Evolutionary conservation across 129 eudicot species (phyloP).

Genomic region (Ambrosia trifida): DNA sequence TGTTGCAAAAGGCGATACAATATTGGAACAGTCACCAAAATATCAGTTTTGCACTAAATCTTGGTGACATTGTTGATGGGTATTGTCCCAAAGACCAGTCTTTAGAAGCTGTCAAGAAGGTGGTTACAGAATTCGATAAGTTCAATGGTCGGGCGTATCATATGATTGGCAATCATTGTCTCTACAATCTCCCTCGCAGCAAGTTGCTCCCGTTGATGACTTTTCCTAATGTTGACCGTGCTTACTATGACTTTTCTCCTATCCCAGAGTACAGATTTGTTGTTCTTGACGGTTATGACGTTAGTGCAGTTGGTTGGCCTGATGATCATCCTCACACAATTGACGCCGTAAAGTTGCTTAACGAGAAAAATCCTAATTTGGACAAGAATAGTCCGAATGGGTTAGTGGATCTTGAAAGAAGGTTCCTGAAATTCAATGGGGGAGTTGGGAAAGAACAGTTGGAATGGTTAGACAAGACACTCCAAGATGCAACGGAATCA

Average conservation of each 20-base stretch:
- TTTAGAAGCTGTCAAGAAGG: conserved; percentile 52
- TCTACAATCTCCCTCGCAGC: conserved; percentile 91
- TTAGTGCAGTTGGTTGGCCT: conserved; percentile 97
- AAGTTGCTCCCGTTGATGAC: conserved; percentile 63
- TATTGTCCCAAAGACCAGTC: conserved; percentile 86
- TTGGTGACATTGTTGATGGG: conserved; percentile 95
- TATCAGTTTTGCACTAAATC: conserved; percentile 61
- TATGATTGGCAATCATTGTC: conserved; percentile 98
- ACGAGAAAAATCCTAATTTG: conserved; percentile 74
- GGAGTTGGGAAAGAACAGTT: conserved; percentile 85
- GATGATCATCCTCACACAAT: conserved; percentile 72
- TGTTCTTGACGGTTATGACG: conserved; percentile 91
- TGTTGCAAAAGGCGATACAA: conserved; percentile 73
- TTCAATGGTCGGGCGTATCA: conserved; percentile 78
- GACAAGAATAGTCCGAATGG: conserved; percentile 88
- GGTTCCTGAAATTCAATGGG: conserved; percentile 87
- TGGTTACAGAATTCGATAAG: conserved; percentile 57
- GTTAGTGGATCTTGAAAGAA: conserved; percentile 61
- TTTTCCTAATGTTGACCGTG: conserved; percentile 44
- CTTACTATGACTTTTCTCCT: conserved; percentile 90
- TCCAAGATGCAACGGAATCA: conserved; percentile 59
- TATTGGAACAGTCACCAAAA: conserved; percentile 60
- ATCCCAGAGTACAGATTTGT: conserved; percentile 76
- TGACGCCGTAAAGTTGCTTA: conserved; percentile 59
- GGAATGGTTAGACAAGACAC: conserved; percentile 68